Percentiles rank a stretch among this genome's conserved stretches.
These are phyloP conservation scores for Allantophomopsis lycopodina DNA, from an alignment of 2,329 filamentous ascomycete species.

Conservation along the genomic window DNA sequence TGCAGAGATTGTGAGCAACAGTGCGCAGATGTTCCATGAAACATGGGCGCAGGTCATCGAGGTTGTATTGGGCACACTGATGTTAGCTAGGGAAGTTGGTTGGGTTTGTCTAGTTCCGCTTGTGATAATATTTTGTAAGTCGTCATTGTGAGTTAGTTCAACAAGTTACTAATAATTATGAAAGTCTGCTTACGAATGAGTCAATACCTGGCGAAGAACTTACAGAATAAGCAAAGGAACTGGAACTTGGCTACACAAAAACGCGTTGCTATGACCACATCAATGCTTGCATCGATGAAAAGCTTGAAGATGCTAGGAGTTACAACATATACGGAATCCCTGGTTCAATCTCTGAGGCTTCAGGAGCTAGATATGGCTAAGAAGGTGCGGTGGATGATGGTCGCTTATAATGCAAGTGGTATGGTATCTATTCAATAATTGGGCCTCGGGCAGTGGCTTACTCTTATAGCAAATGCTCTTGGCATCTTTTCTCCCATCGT, in stretches of 20 bases:
- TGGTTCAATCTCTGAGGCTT: conserved; percentile 14
- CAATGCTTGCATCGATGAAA: conserved; percentile 20
- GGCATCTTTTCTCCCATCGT: conserved; percentile 26
- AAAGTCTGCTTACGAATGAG: conserved; percentile 25
- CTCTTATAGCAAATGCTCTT: conserved; percentile 23
- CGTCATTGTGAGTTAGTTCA: too few species aligned
- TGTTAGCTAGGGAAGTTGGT: conserved; percentile 25
- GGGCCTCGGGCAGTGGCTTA: too few species aligned
- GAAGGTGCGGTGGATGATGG: conserved; percentile 21
- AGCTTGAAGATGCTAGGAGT: conserved; percentile 23
- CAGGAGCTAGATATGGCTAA: conserved; percentile 18
- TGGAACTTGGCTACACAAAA: conserved; percentile 25
- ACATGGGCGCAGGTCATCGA: conserved; percentile 27
- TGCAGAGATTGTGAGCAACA: conserved; percentile 17
- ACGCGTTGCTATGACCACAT: conserved; percentile 20
- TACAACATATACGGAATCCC: conserved; percentile 7
- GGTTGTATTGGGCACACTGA: conserved; percentile 22
- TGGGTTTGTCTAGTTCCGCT: conserved; percentile 29
- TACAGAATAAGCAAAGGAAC: conserved; percentile 19
- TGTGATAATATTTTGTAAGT: conserved; percentile 24
- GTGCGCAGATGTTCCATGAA: conserved; percentile 26
- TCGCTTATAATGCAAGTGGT: conserved; percentile 24
- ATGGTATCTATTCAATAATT: conserved; percentile 6
- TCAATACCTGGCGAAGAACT: conserved; percentile 20
- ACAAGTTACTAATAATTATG: not conserved